Evolutionary conservation across 495 filamentous ascomycete genomes (phyloP).

Genomic region (Xylaria bambusicola): DNA sequence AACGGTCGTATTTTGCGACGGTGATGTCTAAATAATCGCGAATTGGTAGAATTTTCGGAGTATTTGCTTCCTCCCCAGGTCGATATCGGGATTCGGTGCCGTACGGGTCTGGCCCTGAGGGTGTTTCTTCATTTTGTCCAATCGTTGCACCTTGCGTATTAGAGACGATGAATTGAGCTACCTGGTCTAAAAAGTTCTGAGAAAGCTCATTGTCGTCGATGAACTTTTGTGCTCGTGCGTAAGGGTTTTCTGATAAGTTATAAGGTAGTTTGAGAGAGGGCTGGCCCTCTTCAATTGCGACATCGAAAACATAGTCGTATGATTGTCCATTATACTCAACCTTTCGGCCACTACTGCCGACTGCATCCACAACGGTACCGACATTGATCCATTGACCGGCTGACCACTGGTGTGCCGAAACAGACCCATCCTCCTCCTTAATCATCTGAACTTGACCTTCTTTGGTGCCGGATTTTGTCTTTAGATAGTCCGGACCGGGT

Average conservation of each 20-base stretch:
- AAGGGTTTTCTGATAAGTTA: slow-evolving; percentile 90
- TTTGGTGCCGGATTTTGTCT: slow-evolving; percentile 77
- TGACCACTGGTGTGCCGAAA: slow-evolving; percentile 84
- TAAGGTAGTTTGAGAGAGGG: slow-evolving; percentile 92
- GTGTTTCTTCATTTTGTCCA: slow-evolving; percentile 51
- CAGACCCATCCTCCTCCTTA: slow-evolving; percentile 70
- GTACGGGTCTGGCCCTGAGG: slow-evolving; percentile 65
- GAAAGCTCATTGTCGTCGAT: slow-evolving; percentile 88
- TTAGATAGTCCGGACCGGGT: slow-evolving; percentile 81
- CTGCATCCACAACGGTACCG: slow-evolving; percentile 89
- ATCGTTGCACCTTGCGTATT: slow-evolving; percentile 87
- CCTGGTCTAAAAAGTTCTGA: slow-evolving; percentile 86
- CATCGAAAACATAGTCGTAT: slow-evolving; percentile 98
- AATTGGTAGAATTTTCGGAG: slow-evolving; percentile 72
- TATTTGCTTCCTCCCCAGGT: slow-evolving; percentile 55
- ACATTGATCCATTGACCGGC: slow-evolving; percentile 74
- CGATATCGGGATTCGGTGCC: slow-evolving; percentile 76
- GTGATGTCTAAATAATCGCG: slow-evolving; percentile 76
- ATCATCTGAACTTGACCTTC: slow-evolving; percentile 96
- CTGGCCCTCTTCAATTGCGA: slow-evolving; percentile 95
- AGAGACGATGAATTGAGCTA: slow-evolving; percentile 87
- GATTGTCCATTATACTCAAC: slow-evolving; percentile 79
- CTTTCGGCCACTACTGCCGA: slow-evolving; percentile 73
- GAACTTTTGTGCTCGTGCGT: slow-evolving; percentile 89
- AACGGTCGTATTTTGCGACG: slow-evolving; percentile 46